A percentile compares a stretch with the other conserved stretches of the same genome.
Evolutionary conservation across 2,329 filamentous ascomycete species (phyloP).

Genomic region (Thielaviopsis ethacetica): DNA sequence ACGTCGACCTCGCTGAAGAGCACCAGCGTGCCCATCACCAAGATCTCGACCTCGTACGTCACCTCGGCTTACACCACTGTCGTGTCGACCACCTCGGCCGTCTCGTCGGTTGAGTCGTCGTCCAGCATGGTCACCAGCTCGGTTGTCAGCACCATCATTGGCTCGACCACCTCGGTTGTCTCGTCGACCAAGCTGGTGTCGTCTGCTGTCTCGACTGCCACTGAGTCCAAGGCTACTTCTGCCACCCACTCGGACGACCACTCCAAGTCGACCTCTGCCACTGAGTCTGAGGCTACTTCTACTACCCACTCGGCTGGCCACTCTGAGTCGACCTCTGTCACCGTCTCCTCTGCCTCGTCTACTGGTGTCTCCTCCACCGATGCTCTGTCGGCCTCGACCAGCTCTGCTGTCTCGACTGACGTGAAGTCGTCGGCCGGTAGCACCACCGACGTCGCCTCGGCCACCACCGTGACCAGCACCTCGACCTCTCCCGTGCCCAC

Average conservation of each 20-base stretch:
- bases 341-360: background rate
- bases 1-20: conserved; percentile 23
- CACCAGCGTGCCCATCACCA: conserved; percentile 13
- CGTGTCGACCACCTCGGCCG: conserved; percentile 13
- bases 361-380: conserved; percentile 8
- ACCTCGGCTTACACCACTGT: conserved; percentile 11
- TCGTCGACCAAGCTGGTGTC: conserved; percentile 30
- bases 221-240: conserved; percentile 39
- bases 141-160: conserved; percentile 32
- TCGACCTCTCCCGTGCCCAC: conserved; percentile 19
- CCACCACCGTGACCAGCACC: conserved; percentile 20
- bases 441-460: conserved; percentile 15
- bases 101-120: conserved; percentile 26
- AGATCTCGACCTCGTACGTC: conserved; percentile 11
- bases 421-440: conserved; percentile 16
- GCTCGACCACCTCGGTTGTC: conserved; percentile 27
- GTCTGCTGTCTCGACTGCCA: conserved; percentile 34
- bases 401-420: conserved; percentile 2
- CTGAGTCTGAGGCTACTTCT: too few relatives aligned
- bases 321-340: conserved; percentile 5
- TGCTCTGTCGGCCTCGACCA: conserved; percentile 18
- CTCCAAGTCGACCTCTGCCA: too few relatives aligned
- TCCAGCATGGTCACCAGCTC: conserved; percentile 34
- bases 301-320: too few relatives aligned
- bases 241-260: too few relatives aligned